Base-by-base conservation (phyloP, 495 filamentous ascomycete genomes). In the Mytilinidion resinicola region DNA sequence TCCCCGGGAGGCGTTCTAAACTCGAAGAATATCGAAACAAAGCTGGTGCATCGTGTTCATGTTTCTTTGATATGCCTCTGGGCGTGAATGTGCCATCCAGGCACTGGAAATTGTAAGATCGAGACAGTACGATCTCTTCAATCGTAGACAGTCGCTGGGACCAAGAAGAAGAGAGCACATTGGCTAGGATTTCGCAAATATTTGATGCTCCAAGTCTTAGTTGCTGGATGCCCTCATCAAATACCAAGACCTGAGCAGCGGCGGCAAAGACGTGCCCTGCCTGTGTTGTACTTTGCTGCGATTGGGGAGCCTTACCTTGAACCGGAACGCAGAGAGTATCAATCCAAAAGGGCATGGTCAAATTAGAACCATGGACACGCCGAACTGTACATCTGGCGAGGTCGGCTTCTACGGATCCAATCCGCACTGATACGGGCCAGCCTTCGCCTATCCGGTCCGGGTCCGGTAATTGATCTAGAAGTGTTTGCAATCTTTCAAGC, bases 241-340 rank as follows among this genome's bases (percentile, higher is more conserved):
- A 20, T 17, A 52, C 25, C 3, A 36, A 19, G 9, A 52, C 50
- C 14, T 35, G 30, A n/a, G 30, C 12, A 14, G 50, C 50, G 9
- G 9, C 25, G n/a, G 17, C 25, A n/a, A 14, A 52, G 10, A 52
- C 36, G 14, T 34, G 12, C 12, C 17, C 50, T 11, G 36, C 36
- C 50, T 20, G 30, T 7, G 15, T 39, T 25, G 14, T 34, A 34
- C 30, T 9, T 52, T 39, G 4, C 19, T 20, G 6, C 30, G 44
- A 15, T 11, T 12, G 4, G 17, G 15, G 10, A 34, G 10, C 17
- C 36, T 30, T 33, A 52, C 4, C 19, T n/a, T 33, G 20, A 39
- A 52, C 19, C 12, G 50, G 50, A 19, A 52, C 12, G 30, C 25
- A 52, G 4, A 52, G 25, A 9, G 50, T 36, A 52, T 52, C 50